These are phyloP conservation scores for Exserohilum rostratum DNA, from an alignment of 2,329 filamentous ascomycete genomes.

Conservation along the genomic window DNA sequence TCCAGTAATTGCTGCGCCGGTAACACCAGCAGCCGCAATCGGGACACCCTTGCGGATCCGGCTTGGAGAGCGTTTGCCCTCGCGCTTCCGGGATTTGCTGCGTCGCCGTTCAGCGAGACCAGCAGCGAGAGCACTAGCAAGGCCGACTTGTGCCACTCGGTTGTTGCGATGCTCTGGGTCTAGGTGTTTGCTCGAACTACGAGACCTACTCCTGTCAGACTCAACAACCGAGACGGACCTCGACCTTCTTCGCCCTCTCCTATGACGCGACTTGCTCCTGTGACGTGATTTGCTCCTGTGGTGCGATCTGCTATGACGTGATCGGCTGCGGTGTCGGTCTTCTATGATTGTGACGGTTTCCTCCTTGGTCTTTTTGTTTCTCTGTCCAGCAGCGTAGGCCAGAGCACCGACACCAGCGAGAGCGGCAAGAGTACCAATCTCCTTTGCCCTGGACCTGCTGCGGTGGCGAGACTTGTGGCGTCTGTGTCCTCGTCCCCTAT, in stretches of 20 bases:
- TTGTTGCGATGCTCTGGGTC: slow-evolving; percentile 61
- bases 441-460: slow-evolving; percentile 54
- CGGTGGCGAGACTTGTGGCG: slow-evolving; percentile 40
- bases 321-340: slow-evolving; percentile 29
- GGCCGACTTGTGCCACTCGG: slow-evolving; percentile 65
- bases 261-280: slow-evolving; percentile 49
- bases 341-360: slow-evolving; percentile 51
- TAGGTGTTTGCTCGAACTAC: slow-evolving; percentile 52
- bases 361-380: slow-evolving; percentile 52
- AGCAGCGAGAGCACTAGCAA: slow-evolving; percentile 66
- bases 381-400: slow-evolving; percentile 58
- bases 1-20: slow-evolving; percentile 65
- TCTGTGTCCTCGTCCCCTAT: slow-evolving; percentile 32
- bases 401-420: slow-evolving; percentile 66
- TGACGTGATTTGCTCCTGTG: slow-evolving; percentile 46
- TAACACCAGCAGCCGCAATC: slow-evolving; percentile 65
- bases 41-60: slow-evolving; percentile 63
- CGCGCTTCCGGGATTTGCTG: slow-evolving; percentile 62
- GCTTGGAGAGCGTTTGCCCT: slow-evolving; percentile 61
- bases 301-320: slow-evolving; percentile 44
- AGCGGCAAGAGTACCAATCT: slow-evolving; percentile 64
- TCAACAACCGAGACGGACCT: slow-evolving; percentile 45
- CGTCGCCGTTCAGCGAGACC: slow-evolving; percentile 64
- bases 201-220: slow-evolving; percentile 38
- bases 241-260: slow-evolving; percentile 37